These are phyloP conservation scores for Stentor coeruleus DNA, from an alignment of 73 alveolate genomes.

Conservation along the genomic window DNA sequence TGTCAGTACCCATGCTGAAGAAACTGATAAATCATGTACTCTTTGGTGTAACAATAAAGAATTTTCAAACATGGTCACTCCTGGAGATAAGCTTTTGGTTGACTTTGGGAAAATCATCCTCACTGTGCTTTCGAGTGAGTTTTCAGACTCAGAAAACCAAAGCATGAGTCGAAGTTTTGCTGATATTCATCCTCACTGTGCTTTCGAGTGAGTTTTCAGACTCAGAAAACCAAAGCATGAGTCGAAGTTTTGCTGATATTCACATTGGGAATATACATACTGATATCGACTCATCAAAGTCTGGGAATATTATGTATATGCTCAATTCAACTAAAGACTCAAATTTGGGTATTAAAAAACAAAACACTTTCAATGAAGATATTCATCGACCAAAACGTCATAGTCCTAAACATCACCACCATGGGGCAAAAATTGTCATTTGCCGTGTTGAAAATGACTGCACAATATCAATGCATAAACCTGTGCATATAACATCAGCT, in stretches of 20 bases:
- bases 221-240: no score
- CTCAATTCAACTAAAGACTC: background rate
- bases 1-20: background rate
- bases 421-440: background rate
- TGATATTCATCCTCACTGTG: background rate
- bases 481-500: background rate
- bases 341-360: background rate
- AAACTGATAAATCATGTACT: background rate
- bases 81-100: conserved; percentile 22
- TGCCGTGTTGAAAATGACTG: conserved; percentile 1
- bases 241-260: no score
- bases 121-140: background rate
- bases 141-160: no score
- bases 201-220: no score
- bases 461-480: background rate
- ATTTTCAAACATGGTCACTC: background rate
- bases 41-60: conserved; percentile 14
- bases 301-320: background rate
- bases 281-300: background rate
- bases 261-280: no score
- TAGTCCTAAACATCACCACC: background rate
- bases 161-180: background rate
- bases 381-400: background rate
- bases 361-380: background rate
- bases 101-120: conserved; percentile 8